Percentiles rank a stretch among this genome's conserved stretches.
phyloP scores from a whole-genome alignment of 139 green algal genomes.

The Marvania coccoides region DNA sequence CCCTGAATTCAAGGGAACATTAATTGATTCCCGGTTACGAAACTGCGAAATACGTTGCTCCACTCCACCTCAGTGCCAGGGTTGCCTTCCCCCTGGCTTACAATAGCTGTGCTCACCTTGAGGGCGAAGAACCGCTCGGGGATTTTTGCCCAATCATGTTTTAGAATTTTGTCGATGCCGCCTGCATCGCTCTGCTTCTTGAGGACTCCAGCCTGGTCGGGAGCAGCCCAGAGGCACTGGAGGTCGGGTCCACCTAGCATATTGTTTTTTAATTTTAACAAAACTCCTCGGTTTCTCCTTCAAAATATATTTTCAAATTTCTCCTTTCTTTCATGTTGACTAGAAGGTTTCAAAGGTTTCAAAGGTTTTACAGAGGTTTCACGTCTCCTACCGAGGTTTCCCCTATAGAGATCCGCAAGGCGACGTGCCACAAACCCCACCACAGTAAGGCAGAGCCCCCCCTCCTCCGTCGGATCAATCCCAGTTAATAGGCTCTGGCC shows the following conservation, averaged over 20 bases:
- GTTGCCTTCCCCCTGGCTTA: not conserved
- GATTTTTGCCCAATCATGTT: too few relatives aligned
- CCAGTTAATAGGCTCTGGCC: too few relatives aligned
- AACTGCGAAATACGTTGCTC: not conserved
- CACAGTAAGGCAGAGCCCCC: too few relatives aligned
- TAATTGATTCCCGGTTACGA: not conserved
- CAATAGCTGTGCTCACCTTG: not conserved
- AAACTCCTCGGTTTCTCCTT: not conserved
- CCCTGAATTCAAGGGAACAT: not conserved
- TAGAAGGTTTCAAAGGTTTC: too few relatives aligned
- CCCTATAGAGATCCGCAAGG: too few relatives aligned
- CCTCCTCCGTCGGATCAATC: too few relatives aligned
- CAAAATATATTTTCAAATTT: not conserved
- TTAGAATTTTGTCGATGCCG: not conserved
- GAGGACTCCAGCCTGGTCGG: slow-evolving; percentile 3
- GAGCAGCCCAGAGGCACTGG: not conserved
- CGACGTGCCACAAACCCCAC: too few relatives aligned
- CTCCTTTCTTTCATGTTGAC: too few relatives aligned
- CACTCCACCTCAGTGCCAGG: not conserved
- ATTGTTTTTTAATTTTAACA: not conserved
- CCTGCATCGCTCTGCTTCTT: not conserved
- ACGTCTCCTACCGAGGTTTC: too few relatives aligned
- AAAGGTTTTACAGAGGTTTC: too few relatives aligned
- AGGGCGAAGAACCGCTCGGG: slow-evolving; percentile 15
- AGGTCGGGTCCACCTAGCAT: not conserved